Evolutionary conservation across 1,284 basidiomycete species (phyloP), one percentile per base, ranked within the genome.

Genomic region (Rhodotorula sp.): DNA sequence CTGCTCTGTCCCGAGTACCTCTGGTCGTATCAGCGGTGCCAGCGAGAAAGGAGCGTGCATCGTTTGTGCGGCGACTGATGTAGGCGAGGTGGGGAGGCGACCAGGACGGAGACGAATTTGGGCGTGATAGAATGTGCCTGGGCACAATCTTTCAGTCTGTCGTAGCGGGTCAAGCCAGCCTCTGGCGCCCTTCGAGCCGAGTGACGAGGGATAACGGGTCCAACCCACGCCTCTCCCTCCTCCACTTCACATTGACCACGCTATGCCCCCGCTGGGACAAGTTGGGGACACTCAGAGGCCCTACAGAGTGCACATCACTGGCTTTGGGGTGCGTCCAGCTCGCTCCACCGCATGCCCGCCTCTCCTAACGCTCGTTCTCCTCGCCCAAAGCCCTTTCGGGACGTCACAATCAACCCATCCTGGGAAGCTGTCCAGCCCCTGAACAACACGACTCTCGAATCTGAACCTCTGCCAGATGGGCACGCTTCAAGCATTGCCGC

Each of bases 1-100:
- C 0, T 64, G 48, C 22, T 73, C 71, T 32, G 44, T 32, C 17
- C 74, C 74, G 20, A 75, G 62, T 17, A 46, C 60, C 6, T 60
- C 59, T 15, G 71, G 59, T 9, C 46, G 22, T 54, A 75, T 62
- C 27, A 75, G 58, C n/a, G 55, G 62, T 13, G 59, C 34, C n/a
- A 75, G 48, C 10, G 64, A 52, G 64, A 75, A 75, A 24, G 56
- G 59, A 3, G 59, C 24, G 36, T 44, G 59, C 51, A 61, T 52
- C 29, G 22, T 30, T 24, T 1, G 6, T 20, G 39, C 8, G 17
- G 39, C 8, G 27, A 17, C 19, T 32, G 44, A 32, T 20, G 29
- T 19, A 29, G 57, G 8, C 29, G 44, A 15, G 30, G 9, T 13
- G 27, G 9, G 30, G 13, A 10, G 29, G 3, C 2, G 57, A 30